These are phyloP conservation scores for Elasticomyces elasticus DNA, from an alignment of 495 filamentous ascomycete genomes.

Conservation along the genomic window DNA sequence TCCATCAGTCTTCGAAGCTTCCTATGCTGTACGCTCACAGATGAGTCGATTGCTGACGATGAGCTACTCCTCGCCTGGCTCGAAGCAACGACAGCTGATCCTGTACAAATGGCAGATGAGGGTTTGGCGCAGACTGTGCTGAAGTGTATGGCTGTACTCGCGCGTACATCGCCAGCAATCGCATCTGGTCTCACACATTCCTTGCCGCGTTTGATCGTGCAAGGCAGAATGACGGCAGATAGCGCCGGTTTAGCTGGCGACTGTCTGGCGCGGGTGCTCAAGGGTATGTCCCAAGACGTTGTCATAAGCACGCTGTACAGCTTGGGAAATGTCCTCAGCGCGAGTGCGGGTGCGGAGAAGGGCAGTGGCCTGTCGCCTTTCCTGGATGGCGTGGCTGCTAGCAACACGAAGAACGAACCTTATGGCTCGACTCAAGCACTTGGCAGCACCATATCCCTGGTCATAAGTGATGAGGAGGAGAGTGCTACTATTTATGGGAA, in stretches of 20 bases:
- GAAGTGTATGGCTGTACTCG: constrained; percentile 71
- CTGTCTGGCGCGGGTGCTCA: constrained; percentile 69
- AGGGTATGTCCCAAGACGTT: constrained; percentile 76
- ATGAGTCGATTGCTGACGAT: constrained; percentile 67
- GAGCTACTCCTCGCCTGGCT: constrained; percentile 83
- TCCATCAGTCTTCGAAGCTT: constrained; percentile 70
- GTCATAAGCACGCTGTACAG: constrained; percentile 92
- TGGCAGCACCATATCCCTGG: constrained; percentile 70
- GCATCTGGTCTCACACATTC: constrained; percentile 71
- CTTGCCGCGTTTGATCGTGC: constrained; percentile 73
- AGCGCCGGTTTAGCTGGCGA: constrained; percentile 66
- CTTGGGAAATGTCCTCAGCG: constrained; percentile 81
- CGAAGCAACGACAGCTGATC: constrained; percentile 63
- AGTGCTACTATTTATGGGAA: constrained; percentile 60
- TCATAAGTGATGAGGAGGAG: constrained; percentile 62
- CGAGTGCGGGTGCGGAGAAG: constrained; percentile 40
- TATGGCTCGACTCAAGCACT: constrained; percentile 47
- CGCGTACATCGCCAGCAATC: constrained; percentile 57
- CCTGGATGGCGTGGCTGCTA: constrained; percentile 25
- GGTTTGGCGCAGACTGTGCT: constrained; percentile 64
- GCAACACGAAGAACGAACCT: constrained; percentile 32
- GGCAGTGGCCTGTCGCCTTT: constrained; percentile 13
- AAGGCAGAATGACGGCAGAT: constrained; percentile 53
- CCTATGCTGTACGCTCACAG: constrained; percentile 69
- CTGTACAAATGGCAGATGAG: constrained; percentile 68